phyloP scores from a whole-genome alignment of 768 basidiomycete genomes.

The Podaxis carcinomalis region DNA sequence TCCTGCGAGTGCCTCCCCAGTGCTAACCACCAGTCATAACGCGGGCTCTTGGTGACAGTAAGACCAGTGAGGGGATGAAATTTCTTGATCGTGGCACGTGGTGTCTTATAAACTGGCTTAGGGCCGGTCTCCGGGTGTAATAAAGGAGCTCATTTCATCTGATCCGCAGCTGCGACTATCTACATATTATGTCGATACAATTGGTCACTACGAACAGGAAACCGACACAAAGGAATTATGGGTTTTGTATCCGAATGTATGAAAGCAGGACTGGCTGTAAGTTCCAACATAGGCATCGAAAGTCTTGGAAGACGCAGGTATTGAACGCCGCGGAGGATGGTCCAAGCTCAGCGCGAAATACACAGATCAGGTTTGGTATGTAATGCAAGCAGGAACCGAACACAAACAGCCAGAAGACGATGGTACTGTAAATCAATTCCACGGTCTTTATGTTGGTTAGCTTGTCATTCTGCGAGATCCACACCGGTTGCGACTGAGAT shows the following conservation, averaged over 20 bases:
- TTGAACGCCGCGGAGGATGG: too few species aligned
- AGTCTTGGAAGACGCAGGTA: too few species aligned
- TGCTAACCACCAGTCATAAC: slow-evolving; percentile 35
- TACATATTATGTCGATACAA: too few species aligned
- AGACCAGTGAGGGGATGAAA: slow-evolving; percentile 42
- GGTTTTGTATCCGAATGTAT: too few species aligned
- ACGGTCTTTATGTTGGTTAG: not conserved
- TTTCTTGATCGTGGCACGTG: not conserved
- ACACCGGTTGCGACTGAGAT: slow-evolving; percentile 66
- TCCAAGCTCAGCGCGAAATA: too few species aligned
- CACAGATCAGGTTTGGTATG: not conserved
- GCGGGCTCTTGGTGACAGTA: slow-evolving; percentile 28
- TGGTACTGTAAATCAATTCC: not conserved
- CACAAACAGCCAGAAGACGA: not conserved
- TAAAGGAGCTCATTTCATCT: not conserved
- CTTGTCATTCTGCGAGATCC: slow-evolving; percentile 65
- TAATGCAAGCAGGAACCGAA: too few species aligned
- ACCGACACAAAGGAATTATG: too few species aligned
- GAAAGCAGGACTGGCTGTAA: too few species aligned
- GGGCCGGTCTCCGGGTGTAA: slow-evolving; percentile 9
- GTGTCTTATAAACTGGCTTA: slow-evolving; percentile 1
- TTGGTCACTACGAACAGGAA: too few species aligned
- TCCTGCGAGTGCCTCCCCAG: slow-evolving; percentile 75
- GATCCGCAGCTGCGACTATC: too few species aligned
- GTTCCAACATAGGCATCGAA: too few species aligned